Conservation (phyloP, 768 basidiomycete species). For the Lanmaoa pseudosensibilis region DNA sequence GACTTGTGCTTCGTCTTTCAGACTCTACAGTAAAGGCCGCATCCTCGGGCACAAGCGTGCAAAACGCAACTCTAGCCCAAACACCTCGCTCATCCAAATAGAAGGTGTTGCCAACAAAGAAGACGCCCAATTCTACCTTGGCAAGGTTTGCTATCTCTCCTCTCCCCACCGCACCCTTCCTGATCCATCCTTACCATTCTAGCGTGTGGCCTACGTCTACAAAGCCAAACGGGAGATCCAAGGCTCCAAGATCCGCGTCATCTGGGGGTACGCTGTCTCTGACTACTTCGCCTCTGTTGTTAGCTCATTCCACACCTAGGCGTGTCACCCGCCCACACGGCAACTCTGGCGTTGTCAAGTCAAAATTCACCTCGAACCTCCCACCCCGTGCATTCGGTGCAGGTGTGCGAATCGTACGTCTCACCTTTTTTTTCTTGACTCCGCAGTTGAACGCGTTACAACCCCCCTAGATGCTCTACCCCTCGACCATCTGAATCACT, state of each 20-base stretch:
- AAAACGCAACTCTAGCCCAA: constrained; percentile 94
- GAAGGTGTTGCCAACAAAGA: constrained; percentile 93
- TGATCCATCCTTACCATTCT: neutral
- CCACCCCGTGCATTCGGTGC: constrained; percentile 95
- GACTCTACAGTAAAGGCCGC: constrained; percentile 95
- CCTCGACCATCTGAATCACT: constrained; percentile 69
- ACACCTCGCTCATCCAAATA: constrained; percentile 95
- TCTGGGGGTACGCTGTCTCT: constrained; percentile 83
- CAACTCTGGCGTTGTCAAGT: constrained; percentile 92
- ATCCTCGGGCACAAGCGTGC: constrained; percentile 98
- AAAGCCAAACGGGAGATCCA: constrained; percentile 92
- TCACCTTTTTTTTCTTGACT: neutral
- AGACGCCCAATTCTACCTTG: constrained; percentile 97
- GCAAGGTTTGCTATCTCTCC: constrained; percentile 68
- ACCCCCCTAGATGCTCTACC: constrained; percentile 79
- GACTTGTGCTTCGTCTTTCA: constrained; percentile 31
- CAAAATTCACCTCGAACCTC: constrained; percentile 94
- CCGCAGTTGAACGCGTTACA: neutral
- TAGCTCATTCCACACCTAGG: constrained; percentile 38
- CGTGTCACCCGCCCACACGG: constrained; percentile 94
- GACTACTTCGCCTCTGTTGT: neutral
- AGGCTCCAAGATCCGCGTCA: constrained; percentile 94
- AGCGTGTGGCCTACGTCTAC: constrained; percentile 99
- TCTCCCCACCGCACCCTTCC: neutral
- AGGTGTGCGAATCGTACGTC: constrained; percentile 79